Evolutionary conservation across 805 yeast genomes (phyloP).

Genomic region (Ogataea nitratoaversa): DNA sequence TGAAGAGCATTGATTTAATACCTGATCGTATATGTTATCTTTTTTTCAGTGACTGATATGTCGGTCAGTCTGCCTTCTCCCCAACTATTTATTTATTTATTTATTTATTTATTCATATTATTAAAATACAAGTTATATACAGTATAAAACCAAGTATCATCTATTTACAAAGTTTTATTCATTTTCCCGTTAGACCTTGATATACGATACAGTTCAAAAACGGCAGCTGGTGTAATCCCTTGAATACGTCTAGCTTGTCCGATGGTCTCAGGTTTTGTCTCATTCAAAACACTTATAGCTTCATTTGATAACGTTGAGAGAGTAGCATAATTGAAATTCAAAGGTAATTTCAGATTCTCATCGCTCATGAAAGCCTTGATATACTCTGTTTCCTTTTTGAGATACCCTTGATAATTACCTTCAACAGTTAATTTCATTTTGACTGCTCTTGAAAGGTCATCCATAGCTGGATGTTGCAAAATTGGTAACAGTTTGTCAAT

Average conservation of each 20-base stretch:
- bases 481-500: constrained; percentile 34
- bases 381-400: constrained; percentile 66
- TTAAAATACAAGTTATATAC: too few species aligned
- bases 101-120: constrained; percentile 2
- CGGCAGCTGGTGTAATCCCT: constrained; percentile 92
- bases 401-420: constrained; percentile 78
- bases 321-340: constrained; percentile 54
- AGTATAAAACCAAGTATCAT: too few species aligned
- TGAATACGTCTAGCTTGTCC: constrained; percentile 95
- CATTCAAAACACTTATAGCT: constrained; percentile 62
- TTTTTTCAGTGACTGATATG: too few species aligned
- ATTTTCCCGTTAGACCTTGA: too few species aligned
- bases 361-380: constrained; percentile 79
- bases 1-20: too few species aligned
- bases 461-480: constrained; percentile 23
- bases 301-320: constrained; percentile 71
- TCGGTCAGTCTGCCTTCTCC: background rate
- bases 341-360: constrained; percentile 71
- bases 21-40: too few species aligned
- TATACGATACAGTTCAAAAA: constrained; percentile 69
- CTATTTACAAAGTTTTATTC: too few species aligned
- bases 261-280: constrained; percentile 78
- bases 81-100: constrained; percentile 2
- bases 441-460: constrained; percentile 40
- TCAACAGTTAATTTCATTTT: constrained; percentile 66